These are phyloP conservation scores for Ocimum tenuiflorum DNA, from an alignment of 257 asterid genomes.

Conservation along the genomic window DNA sequence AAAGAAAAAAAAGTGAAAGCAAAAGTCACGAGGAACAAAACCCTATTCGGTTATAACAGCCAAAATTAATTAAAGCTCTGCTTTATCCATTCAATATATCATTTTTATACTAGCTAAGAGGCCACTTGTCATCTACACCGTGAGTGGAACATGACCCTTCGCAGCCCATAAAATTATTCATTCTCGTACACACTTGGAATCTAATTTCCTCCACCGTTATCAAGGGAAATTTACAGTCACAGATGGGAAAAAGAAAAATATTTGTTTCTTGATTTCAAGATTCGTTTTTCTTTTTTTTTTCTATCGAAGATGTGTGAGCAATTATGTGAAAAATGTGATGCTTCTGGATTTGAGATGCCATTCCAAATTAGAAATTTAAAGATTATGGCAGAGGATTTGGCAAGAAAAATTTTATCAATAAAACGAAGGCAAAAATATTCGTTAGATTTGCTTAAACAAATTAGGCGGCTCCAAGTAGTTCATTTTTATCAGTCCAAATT, in stretches of 20 bases:
- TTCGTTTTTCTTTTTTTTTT: not conserved
- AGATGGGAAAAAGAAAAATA: too few species aligned
- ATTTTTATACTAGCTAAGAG: not conserved
- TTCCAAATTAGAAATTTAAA: not conserved
- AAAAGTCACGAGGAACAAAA: slow-evolving; percentile 20
- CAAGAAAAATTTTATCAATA: not conserved
- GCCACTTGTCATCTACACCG: slow-evolving; percentile 22
- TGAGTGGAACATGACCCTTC: slow-evolving; percentile 20
- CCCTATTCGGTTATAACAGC: not conserved
- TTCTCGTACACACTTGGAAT: too few species aligned
- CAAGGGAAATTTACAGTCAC: too few species aligned
- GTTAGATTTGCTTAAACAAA: too few species aligned
- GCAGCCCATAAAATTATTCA: too few species aligned
- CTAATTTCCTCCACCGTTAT: too few species aligned
- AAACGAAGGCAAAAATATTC: too few species aligned
- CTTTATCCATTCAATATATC: not conserved
- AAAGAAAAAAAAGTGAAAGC: not conserved
- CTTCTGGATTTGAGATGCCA: not conserved
- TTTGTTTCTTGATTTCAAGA: slow-evolving; percentile 3
- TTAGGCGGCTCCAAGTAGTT: too few species aligned
- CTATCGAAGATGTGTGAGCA: not conserved
- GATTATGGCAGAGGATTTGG: not conserved
- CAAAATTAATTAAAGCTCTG: not conserved
- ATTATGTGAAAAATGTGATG: not conserved
- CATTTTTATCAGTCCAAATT: too few species aligned